Evolutionary conservation across 2,329 filamentous ascomycete species (phyloP), one percentile per base, ranked within the genome.

Genomic region (Tolypocladium ophioglossoides): DNA sequence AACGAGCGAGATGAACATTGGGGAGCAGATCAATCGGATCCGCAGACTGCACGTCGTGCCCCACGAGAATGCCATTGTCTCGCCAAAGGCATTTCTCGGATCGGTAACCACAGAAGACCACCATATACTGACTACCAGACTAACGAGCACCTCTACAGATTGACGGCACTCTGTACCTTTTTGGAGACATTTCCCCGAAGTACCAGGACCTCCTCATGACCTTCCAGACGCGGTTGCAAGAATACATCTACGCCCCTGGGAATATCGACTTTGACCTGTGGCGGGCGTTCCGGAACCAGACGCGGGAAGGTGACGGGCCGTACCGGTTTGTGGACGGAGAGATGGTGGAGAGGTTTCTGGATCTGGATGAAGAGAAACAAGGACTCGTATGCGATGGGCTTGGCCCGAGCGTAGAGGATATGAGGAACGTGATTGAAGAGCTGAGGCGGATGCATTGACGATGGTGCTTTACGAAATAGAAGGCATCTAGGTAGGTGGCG

Each of bases 21-120:
- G 94, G 1, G 92, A 99, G 68, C 90, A 94, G 80, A 89, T 97
- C 54, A 99, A 99, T 66, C 81, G 84, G 35, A 95, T 97, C 54
- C 81, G 86, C 24, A 82, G 82, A 32, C 81, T 97, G 20, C 77
- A 85, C 53, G 82, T 95, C 11, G 77, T 82, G 32, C 75, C 83
- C 3, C 78, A 78, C 20, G 73, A 82, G 37, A 84, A 78, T 59
- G 83, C 88, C 10, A 75, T 86, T 30, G 83, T 96, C 9, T 74
- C 86, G 9, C 92, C 94, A 0, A 84, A 82, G 63, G 94, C 94
- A 22, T 96, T 97, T 66, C 72, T 97, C 52, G 91, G 82, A 55
- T 97, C 94, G 53, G 91, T 92, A 79, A 73, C 86, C 39, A 11
- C 12, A 14, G 14, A 16, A 27, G 22, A 27, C 3, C 18, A 10